Evolutionary conservation across 768 basidiomycete species (phyloP).

Genomic region (Sutorius australiensis): DNA sequence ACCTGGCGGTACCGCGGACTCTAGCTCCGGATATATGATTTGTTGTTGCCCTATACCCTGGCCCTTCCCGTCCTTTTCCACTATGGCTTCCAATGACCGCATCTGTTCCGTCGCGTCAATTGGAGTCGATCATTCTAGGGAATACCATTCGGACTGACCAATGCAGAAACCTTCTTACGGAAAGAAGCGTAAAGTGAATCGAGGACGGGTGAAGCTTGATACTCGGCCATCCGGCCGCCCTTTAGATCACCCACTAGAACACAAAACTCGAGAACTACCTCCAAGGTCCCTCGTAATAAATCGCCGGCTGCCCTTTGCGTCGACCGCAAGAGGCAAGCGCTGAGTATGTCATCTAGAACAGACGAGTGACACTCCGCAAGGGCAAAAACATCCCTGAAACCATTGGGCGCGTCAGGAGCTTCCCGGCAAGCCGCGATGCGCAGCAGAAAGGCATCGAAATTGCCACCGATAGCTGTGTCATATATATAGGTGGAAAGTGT

Average conservation of each 20-base stretch:
- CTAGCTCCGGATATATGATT: slow-evolving; percentile 24
- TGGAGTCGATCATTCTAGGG: neutral
- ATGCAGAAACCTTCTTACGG: slow-evolving; percentile 46
- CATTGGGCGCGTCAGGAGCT: slow-evolving; percentile 12
- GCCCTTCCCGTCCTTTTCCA: slow-evolving; percentile 46
- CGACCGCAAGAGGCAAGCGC: slow-evolving; percentile 68
- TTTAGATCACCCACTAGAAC: slow-evolving; percentile 60
- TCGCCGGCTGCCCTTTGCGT: slow-evolving; percentile 65
- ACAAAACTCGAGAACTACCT: slow-evolving; percentile 63
- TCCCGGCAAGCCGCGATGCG: slow-evolving; percentile 32
- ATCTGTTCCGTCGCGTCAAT: slow-evolving; percentile 37
- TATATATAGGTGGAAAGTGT: slow-evolving; percentile 69
- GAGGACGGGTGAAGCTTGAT: slow-evolving; percentile 55
- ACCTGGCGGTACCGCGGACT: slow-evolving; percentile 40
- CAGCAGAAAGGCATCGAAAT: slow-evolving; percentile 67
- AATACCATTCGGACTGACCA: slow-evolving; percentile 44
- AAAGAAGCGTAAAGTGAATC: slow-evolving; percentile 55
- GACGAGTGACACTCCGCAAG: slow-evolving; percentile 63
- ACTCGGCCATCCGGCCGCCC: slow-evolving; percentile 54
- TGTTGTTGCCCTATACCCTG: slow-evolving; percentile 15
- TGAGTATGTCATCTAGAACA: slow-evolving; percentile 71
- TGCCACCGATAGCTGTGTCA: slow-evolving; percentile 76
- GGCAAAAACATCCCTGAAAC: slow-evolving; percentile 70
- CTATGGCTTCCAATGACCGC: slow-evolving; percentile 49
- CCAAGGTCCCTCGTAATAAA: slow-evolving; percentile 57